A percentile compares a stretch with the other conserved stretches of the same genome.
Evolutionary conservation across 2,329 filamentous ascomycete genomes (phyloP).

Genomic region (Neospermospora avenae): DNA sequence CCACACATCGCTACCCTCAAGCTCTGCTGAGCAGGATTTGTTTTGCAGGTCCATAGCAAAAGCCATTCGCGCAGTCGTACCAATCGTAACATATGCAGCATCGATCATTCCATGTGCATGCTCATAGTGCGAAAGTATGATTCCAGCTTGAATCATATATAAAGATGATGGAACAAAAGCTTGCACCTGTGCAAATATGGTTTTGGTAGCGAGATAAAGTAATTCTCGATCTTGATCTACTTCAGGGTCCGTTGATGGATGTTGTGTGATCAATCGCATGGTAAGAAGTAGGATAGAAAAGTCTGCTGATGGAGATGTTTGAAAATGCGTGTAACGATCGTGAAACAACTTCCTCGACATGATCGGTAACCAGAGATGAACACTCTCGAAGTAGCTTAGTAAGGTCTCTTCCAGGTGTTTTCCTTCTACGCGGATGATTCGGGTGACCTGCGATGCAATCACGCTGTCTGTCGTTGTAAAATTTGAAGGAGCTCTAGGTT

Average conservation of each 20-base stretch:
- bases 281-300: conserved; percentile 25
- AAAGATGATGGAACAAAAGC: conserved; percentile 21
- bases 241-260: conserved; percentile 20
- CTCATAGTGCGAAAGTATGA: conserved; percentile 25
- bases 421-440: conserved; percentile 20
- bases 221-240: conserved; percentile 21
- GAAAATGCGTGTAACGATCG: conserved; percentile 13
- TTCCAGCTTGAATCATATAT: conserved; percentile 22
- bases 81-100: conserved; percentile 25
- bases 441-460: conserved; percentile 18
- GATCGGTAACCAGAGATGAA: conserved; percentile 26
- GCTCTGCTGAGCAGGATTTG: conserved; percentile 14
- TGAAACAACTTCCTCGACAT: conserved; percentile 24
- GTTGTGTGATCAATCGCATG: conserved; percentile 22
- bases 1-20: conserved; percentile 22
- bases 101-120: conserved; percentile 23
- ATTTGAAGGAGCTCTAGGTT: neutral
- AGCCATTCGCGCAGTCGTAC: conserved; percentile 21
- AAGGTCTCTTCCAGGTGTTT: conserved; percentile 21
- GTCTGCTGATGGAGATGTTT: conserved; percentile 17
- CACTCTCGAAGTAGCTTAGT: conserved; percentile 19
- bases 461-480: conserved; percentile 15
- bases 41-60: conserved; percentile 21
- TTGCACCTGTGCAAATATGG: conserved; percentile 27
- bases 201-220: conserved; percentile 27